Conservation (phyloP, 2,329 filamentous ascomycete genomes). For the Graphium sp. region DNA sequence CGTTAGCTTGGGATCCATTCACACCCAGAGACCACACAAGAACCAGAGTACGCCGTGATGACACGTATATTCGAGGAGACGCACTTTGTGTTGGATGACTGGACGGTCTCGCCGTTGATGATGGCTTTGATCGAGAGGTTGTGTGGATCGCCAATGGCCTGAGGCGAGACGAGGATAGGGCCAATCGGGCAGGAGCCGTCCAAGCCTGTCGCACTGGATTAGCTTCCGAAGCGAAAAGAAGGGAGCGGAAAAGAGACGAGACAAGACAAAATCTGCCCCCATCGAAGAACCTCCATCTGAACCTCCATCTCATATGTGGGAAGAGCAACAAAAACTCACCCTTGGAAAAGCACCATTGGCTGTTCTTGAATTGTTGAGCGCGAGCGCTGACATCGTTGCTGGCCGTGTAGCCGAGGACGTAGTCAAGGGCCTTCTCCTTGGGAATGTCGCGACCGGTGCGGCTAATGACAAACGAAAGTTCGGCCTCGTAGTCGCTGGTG, state of each 20-base stretch:
- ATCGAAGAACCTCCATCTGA: too few species aligned
- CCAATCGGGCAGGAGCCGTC: conserved; percentile 63
- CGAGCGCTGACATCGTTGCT: conserved; percentile 71
- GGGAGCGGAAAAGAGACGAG: too few species aligned
- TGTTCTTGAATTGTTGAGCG: conserved; percentile 52
- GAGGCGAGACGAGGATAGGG: conserved; percentile 47
- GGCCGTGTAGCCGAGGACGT: conserved; percentile 58
- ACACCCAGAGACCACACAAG: too few species aligned
- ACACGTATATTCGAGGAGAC: too few species aligned
- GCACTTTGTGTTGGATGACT: conserved; percentile 33
- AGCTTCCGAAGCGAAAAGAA: too few species aligned
- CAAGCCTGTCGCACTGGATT: conserved; percentile 29
- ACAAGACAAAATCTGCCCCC: too few species aligned
- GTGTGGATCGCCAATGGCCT: conserved; percentile 39
- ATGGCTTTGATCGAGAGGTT: conserved; percentile 36
- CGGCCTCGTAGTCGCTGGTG: conserved; percentile 55
- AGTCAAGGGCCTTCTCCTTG: conserved; percentile 48
- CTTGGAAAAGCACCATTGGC: conserved; percentile 58
- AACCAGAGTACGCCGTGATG: too few species aligned
- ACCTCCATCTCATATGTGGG: too few species aligned
- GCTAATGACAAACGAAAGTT: conserved; percentile 59
- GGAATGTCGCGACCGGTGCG: conserved; percentile 48
- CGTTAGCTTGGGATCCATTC: not conserved
- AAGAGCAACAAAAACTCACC: conserved; percentile 12
- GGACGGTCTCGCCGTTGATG: conserved; percentile 40